Percentiles rank a stretch among this genome's conserved stretches.
phyloP scores from a whole-genome alignment of 768 basidiomycete species.

The Rhodocollybia butyracea region DNA sequence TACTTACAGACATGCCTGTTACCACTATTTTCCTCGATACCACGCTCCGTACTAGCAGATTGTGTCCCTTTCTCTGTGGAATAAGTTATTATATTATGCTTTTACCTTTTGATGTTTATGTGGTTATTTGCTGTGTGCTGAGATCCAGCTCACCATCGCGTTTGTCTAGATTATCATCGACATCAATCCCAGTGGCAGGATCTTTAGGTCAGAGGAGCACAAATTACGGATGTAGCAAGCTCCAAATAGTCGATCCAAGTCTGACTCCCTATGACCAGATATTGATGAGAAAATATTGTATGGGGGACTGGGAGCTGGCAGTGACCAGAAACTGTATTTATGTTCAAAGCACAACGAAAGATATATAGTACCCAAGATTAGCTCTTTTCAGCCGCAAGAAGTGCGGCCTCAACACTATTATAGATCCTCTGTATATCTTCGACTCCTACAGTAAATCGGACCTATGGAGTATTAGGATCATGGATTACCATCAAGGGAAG shows the following conservation, averaged over 20 bases:
- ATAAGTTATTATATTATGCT: slow-evolving; percentile 5
- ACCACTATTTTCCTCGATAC: slow-evolving; percentile 2
- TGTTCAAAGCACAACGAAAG: too few relatives aligned
- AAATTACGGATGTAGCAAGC: too few relatives aligned
- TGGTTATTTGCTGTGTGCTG: too few relatives aligned
- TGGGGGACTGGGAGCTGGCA: too few relatives aligned
- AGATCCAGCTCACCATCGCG: too few relatives aligned
- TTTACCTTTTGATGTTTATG: not conserved
- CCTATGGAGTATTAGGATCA: not conserved
- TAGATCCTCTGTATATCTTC: slow-evolving; percentile 64
- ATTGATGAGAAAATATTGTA: too few relatives aligned
- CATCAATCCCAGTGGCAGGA: too few relatives aligned
- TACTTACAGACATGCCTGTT: not conserved
- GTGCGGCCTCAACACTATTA: slow-evolving; percentile 56
- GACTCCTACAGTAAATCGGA: slow-evolving; percentile 68
- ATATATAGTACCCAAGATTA: not conserved
- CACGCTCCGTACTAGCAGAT: not conserved
- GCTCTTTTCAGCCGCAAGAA: slow-evolving; percentile 65
- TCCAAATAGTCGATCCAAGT: too few relatives aligned
- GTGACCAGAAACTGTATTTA: too few relatives aligned
- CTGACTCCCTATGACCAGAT: too few relatives aligned
- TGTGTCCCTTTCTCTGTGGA: not conserved
- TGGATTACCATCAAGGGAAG: not conserved
- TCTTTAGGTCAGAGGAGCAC: too few relatives aligned
- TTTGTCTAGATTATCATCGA: too few relatives aligned